Conservation (phyloP, 768 basidiomycete genomes). For the Rhodotorula graminis region DNA sequence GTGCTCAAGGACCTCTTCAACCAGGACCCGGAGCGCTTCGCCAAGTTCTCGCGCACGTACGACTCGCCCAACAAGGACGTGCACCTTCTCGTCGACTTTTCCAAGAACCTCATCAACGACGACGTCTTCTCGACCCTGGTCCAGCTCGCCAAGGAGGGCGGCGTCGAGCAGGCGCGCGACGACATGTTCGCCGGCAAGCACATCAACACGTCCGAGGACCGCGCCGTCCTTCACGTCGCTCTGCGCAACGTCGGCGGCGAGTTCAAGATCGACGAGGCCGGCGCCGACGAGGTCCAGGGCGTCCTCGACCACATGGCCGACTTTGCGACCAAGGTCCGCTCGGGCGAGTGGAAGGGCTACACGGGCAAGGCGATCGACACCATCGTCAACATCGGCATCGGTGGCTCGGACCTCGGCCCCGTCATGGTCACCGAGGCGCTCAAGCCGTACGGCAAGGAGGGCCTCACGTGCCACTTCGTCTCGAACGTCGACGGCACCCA, state of each 20-base stretch:
- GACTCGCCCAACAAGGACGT: slow-evolving; percentile 56
- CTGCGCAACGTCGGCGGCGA: slow-evolving; percentile 58
- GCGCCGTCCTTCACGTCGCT: slow-evolving; percentile 91
- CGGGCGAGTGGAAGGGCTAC: slow-evolving; percentile 91
- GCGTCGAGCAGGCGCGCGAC: slow-evolving; percentile 76
- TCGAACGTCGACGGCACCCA: slow-evolving; percentile 99
- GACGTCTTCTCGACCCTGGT: slow-evolving; percentile 74
- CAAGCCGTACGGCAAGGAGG: slow-evolving; percentile 84
- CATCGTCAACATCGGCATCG: slow-evolving; percentile 98
- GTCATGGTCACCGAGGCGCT: slow-evolving; percentile 99
- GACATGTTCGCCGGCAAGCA: slow-evolving; percentile 93
- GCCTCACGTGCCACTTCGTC: slow-evolving; percentile 80
- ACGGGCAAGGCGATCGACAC: slow-evolving; percentile 90
- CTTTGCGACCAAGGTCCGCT: slow-evolving; percentile 78
- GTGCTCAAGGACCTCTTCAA: slow-evolving; percentile 89
- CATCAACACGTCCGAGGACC: slow-evolving; percentile 97
- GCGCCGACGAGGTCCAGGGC: slow-evolving; percentile 71
- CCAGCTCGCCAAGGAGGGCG: slow-evolving; percentile 74
- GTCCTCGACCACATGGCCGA: slow-evolving; percentile 87
- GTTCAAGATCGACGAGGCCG: slow-evolving; percentile 72
- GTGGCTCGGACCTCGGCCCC: slow-evolving; percentile 94
- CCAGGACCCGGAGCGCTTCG: slow-evolving; percentile 77
- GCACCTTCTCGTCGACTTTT: slow-evolving; percentile 88
- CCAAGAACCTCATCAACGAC: slow-evolving; percentile 89
- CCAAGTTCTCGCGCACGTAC: slow-evolving; percentile 75